phyloP scores from a whole-genome alignment of 805 yeast species.

The Kuraishia molischiana region DNA sequence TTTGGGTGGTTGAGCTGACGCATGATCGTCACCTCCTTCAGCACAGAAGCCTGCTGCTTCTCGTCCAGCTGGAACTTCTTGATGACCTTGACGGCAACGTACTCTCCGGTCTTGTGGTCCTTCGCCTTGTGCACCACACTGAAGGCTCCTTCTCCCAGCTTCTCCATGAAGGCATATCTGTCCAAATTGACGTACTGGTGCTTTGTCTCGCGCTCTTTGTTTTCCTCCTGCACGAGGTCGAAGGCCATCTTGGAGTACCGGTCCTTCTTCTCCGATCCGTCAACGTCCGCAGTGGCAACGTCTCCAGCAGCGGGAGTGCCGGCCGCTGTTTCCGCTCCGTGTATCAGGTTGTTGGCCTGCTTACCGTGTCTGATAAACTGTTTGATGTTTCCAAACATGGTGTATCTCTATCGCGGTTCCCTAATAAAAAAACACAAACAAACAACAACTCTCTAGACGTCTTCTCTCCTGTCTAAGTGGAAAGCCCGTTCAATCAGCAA shows the following conservation, averaged over 20 bases:
- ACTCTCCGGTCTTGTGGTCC: conserved; percentile 24
- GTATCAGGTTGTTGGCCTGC: conserved; percentile 16
- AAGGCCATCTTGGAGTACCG: conserved; percentile 21
- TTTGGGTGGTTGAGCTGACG: conserved; percentile 55
- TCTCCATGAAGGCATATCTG: conserved; percentile 32
- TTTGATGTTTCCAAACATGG: conserved; percentile 22
- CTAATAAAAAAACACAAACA: no score
- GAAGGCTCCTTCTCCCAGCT: conserved; percentile 55
- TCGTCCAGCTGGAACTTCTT: conserved; percentile 59
- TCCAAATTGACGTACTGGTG: conserved; percentile 17
- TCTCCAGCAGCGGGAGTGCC: neutral
- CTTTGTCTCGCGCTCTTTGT: conserved; percentile 10
- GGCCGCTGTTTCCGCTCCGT: no score
- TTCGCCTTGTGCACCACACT: conserved; percentile 42
- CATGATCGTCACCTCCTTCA: conserved; percentile 75
- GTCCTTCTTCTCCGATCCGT: conserved; percentile 11
- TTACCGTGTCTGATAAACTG: conserved; percentile 34
- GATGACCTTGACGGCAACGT: conserved; percentile 51
- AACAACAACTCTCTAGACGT: no score
- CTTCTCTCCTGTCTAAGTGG: no score
- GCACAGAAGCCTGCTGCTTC: conserved; percentile 55
- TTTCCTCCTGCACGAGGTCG: conserved; percentile 22
- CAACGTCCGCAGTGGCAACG: neutral
- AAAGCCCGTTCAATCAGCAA: no score
- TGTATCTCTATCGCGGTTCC: no score